Evolutionary conservation across 2,329 filamentous ascomycete genomes (phyloP), one percentile per base, ranked within the genome.

Genomic region (Microcyclospora tardicrescens): DNA sequence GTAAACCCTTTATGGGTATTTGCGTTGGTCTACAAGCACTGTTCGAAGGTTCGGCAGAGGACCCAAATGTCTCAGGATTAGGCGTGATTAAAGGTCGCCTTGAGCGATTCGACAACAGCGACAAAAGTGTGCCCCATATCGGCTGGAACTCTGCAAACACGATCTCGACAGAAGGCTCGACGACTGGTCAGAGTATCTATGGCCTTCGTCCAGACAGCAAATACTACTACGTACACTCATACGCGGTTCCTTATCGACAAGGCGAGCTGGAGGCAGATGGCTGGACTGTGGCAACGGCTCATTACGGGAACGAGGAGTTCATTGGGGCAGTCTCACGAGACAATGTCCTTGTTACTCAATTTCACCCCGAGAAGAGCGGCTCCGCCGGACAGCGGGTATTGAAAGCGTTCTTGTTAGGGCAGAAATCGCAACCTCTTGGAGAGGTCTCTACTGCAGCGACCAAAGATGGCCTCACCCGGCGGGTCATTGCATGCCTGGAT

Each of bases 171-270:
- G 43, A 58, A 39, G 44, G 62, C 57, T 41, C 59, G 58, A 9
- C 56, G 50, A 44, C 54, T 2, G 56, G 63, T 13, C 63, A 73
- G 45, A 73, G 69, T 49, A 73, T 96, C 41, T 95, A 89, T 60
- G 86, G 82, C 41, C 65, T 98, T 38, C 69, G 74, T 19, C 79
- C 84, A 1, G 71, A 72, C 38, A 93, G 84, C 57, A 98, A 96
- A 62, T 98, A 98, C 69, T 98, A 98, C 66, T 98, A 98, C 58
- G 89, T 98, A 40, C 91, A 98, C 69, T 87, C 85, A 2, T 98
- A 91, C 64, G 87, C 86, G 41, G 79, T 77, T 16, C 80, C 80
- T 2, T 94, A 95, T 59, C 64, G 65, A 37, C 63, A 73, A 34
- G 84, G 81, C 28, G 71, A 80, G 47, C 69, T 95, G 10, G 86